phyloP scores from a whole-genome alignment of 1,139 yeast genomes.

The Nematodospora anomalae region DNA sequence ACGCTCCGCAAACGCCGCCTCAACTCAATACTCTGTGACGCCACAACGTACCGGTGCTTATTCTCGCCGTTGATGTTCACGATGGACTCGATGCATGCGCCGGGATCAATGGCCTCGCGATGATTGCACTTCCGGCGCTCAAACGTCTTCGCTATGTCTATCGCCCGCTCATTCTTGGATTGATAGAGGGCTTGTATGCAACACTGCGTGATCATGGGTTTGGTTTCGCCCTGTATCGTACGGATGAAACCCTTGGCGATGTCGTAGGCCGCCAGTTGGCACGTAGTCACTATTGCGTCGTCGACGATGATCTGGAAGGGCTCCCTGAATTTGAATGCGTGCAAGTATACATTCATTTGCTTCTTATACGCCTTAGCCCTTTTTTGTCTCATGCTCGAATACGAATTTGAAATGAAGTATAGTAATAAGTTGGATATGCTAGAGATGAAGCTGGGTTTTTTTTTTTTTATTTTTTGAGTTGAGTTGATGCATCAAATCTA shows the following conservation, averaged over 20 bases:
- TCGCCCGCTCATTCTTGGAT: conserved; percentile 69
- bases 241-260: conserved; percentile 73
- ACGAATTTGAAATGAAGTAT: background rate
- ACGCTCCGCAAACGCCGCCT: conserved; percentile 66
- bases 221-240: conserved; percentile 81
- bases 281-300: conserved; percentile 68
- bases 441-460: background rate
- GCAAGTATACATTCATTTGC: conserved; percentile 80
- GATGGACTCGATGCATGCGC: conserved; percentile 74
- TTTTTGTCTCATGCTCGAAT: conserved; percentile 79
- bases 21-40: conserved; percentile 72
- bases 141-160: conserved; percentile 73
- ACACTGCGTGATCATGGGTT: conserved; percentile 96
- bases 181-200: conserved; percentile 84
- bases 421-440: background rate
- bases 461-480: conserved; percentile 2
- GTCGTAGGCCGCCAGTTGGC: conserved; percentile 69
- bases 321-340: conserved; percentile 87
- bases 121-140: conserved; percentile 73
- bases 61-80: conserved; percentile 72
- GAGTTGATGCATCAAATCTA: background rate
- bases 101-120: conserved; percentile 54
- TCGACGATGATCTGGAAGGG: conserved; percentile 91
- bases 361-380: conserved; percentile 93
- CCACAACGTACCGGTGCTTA: conserved; percentile 87